Conservation (phyloP, 768 basidiomycete species). For the Podaxis sp. region DNA sequence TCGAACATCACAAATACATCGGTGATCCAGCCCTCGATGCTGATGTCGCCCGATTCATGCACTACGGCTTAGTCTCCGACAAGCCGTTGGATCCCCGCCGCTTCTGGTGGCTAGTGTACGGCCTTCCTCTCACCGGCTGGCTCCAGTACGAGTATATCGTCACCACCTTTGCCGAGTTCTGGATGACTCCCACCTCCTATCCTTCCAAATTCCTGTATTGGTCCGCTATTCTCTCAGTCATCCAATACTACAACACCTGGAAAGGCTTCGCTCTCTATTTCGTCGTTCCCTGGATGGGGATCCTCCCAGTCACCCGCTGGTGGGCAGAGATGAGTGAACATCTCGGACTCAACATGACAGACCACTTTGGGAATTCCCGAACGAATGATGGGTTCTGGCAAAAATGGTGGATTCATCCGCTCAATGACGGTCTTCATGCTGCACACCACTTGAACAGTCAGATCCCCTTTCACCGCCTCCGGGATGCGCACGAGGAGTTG, state of each 20-base stretch:
- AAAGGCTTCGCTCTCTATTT: slow-evolving; percentile 11
- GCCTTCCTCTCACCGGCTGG: slow-evolving; percentile 7
- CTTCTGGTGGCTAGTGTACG: slow-evolving; percentile 9
- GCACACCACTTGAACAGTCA: slow-evolving; percentile 8
- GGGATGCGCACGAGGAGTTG: slow-evolving; percentile 6
- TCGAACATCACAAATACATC: slow-evolving; percentile 11
- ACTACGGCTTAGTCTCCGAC: slow-evolving; percentile 8
- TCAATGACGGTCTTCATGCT: slow-evolving; percentile 10
- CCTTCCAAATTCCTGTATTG: slow-evolving; percentile 9
- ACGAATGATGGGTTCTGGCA: slow-evolving; percentile 12
- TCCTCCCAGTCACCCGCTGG: slow-evolving; percentile 1
- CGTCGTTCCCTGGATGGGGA: slow-evolving; percentile 6
- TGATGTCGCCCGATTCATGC: slow-evolving; percentile 4
- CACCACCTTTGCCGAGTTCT: slow-evolving; percentile 12
- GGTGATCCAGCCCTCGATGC: slow-evolving; percentile 9
- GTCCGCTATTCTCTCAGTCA: background rate
- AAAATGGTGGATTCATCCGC: slow-evolving; percentile 10
- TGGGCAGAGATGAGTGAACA: slow-evolving; percentile 10
- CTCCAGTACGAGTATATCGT: slow-evolving; percentile 7
- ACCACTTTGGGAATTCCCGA: slow-evolving; percentile 10
- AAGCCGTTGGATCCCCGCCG: background rate
- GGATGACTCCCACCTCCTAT: slow-evolving; percentile 6
- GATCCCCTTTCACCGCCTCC: slow-evolving; percentile 5
- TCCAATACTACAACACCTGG: background rate
- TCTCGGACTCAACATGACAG: slow-evolving; percentile 11